Evolutionary conservation across 208 protist species (phyloP).

Genomic region (Trypanosoma congolense): DNA sequence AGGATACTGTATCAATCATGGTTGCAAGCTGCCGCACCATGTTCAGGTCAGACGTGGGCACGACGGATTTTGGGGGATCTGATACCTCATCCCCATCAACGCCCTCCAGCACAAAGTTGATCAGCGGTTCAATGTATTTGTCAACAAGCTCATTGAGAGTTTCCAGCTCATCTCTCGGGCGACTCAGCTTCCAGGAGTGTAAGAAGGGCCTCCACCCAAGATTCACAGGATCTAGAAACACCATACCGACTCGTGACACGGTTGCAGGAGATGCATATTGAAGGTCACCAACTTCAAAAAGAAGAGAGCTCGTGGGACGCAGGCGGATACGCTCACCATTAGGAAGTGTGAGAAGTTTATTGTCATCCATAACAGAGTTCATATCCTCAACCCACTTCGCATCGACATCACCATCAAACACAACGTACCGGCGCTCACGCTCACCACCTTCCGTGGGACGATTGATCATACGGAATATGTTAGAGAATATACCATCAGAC

Average conservation of each 20-base stretch:
- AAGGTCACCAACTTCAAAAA: conserved; percentile 98
- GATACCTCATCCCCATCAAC: conserved; percentile 63
- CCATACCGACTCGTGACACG: conserved; percentile 98
- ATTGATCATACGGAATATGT: conserved; percentile 98
- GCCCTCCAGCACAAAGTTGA: conserved; percentile 94
- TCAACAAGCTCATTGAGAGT: conserved; percentile 88
- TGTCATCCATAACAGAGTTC: conserved; percentile 99
- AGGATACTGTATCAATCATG: conserved; percentile 84
- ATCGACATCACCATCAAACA: conserved; percentile 99
- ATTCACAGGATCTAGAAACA: conserved; percentile 98
- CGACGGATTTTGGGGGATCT: conserved; percentile 65
- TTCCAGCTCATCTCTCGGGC: conserved; percentile 87
- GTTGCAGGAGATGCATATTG: conserved; percentile 99
- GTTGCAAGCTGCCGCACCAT: conserved; percentile 94
- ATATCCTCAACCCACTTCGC: conserved; percentile 99
- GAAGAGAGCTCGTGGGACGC: conserved; percentile 90
- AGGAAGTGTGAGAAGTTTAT: conserved; percentile 98
- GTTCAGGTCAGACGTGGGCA: conserved; percentile 89
- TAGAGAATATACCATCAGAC: conserved; percentile 98
- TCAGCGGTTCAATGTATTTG: conserved; percentile 89
- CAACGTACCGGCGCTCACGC: conserved; percentile 93
- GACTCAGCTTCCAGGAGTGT: conserved; percentile 85
- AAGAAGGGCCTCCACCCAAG: conserved; percentile 95
- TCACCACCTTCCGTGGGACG: conserved; percentile 59
- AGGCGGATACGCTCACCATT: conserved; percentile 98